A percentile compares a stretch with the other conserved stretches of the same genome.
Conservation (phyloP, 768 basidiomycete genomes). For the Infundibulicybe gibba region DNA sequence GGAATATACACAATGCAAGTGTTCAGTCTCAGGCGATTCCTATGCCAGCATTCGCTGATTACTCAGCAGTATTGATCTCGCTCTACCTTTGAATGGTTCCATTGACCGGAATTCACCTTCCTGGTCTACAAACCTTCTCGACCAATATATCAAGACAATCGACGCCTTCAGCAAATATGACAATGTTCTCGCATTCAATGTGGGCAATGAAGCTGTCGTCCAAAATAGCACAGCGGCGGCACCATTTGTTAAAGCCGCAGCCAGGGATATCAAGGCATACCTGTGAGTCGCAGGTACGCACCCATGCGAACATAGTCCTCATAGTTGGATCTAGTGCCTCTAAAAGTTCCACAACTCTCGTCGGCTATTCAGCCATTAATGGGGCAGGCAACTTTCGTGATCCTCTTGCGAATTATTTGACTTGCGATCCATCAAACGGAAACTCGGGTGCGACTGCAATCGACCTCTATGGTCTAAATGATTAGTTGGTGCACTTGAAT, state of each 20-base stretch:
- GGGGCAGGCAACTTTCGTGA: slow-evolving; percentile 59
- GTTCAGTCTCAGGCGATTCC: not conserved
- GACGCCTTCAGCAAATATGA: slow-evolving; percentile 80
- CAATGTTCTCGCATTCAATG: slow-evolving; percentile 86
- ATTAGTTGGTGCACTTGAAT: slow-evolving; percentile 56
- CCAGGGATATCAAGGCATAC: slow-evolving; percentile 84
- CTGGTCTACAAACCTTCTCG: slow-evolving; percentile 80
- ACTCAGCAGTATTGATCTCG: slow-evolving; percentile 70
- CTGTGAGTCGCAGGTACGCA: slow-evolving; percentile 44
- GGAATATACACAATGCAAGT: slow-evolving; percentile 89
- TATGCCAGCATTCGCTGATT: slow-evolving; percentile 6
- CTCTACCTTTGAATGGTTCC: slow-evolving; percentile 83
- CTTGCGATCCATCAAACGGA: slow-evolving; percentile 58
- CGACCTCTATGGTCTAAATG: slow-evolving; percentile 85
- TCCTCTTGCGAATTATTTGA: slow-evolving; percentile 72
- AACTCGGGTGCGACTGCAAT: slow-evolving; percentile 63
- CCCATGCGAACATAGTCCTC: slow-evolving; percentile 4
- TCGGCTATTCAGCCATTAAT: slow-evolving; percentile 87
- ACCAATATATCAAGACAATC: slow-evolving; percentile 77
- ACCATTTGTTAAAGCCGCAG: slow-evolving; percentile 87
- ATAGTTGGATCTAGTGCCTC: slow-evolving; percentile 42
- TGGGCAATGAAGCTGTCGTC: slow-evolving; percentile 81
- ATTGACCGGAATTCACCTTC: slow-evolving; percentile 69
- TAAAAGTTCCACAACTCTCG: slow-evolving; percentile 59
- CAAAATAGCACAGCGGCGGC: slow-evolving; percentile 55